A percentile compares a stretch with the other conserved stretches of the same genome.
These are phyloP conservation scores for Cordyceps militaris DNA, from an alignment of 2,329 filamentous ascomycete genomes.

Conservation along the genomic window DNA sequence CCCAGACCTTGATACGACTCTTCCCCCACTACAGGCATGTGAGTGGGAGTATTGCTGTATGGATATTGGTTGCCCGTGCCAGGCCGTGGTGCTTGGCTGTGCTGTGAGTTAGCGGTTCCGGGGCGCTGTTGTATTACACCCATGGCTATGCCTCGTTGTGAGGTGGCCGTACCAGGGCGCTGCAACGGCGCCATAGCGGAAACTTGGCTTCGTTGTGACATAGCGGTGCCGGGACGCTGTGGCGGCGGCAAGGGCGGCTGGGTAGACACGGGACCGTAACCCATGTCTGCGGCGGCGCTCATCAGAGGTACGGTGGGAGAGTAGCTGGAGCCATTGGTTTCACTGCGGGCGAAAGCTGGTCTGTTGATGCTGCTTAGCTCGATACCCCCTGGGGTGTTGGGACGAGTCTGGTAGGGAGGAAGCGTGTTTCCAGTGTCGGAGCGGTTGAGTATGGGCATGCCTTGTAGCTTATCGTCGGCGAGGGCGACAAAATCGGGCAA, in stretches of 20 bases:
- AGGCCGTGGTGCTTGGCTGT: conserved; percentile 22
- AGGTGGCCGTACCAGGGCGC: conserved; percentile 30
- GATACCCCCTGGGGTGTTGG: conserved; percentile 45
- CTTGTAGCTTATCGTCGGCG: conserved; percentile 43
- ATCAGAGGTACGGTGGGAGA: conserved; percentile 58
- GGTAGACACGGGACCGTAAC: conserved; percentile 36
- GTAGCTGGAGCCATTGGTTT: conserved; percentile 56
- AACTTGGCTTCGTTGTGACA: conserved; percentile 25
- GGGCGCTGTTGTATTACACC: conserved; percentile 22
- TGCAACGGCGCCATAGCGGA: conserved; percentile 16
- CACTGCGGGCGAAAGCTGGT: conserved; percentile 38
- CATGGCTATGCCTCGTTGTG: conserved; percentile 23
- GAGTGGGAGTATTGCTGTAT: not conserved
- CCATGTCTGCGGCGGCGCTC: conserved; percentile 53
- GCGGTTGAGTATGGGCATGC: conserved; percentile 52
- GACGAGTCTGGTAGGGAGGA: conserved; percentile 55
- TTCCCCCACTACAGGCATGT: not conserved
- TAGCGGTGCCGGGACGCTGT: conserved; percentile 27
- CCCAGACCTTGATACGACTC: not conserved
- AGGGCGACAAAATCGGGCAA: conserved; percentile 44
- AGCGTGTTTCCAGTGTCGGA: conserved; percentile 56
- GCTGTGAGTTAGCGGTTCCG: conserved; percentile 30
- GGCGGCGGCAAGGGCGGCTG: conserved; percentile 28
- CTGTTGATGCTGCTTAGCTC: conserved; percentile 48
- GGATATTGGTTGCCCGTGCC: conserved; percentile 13